Conservation (phyloP, 176 grass and related monocot genomes). For the Oryza glumipatula region DNA sequence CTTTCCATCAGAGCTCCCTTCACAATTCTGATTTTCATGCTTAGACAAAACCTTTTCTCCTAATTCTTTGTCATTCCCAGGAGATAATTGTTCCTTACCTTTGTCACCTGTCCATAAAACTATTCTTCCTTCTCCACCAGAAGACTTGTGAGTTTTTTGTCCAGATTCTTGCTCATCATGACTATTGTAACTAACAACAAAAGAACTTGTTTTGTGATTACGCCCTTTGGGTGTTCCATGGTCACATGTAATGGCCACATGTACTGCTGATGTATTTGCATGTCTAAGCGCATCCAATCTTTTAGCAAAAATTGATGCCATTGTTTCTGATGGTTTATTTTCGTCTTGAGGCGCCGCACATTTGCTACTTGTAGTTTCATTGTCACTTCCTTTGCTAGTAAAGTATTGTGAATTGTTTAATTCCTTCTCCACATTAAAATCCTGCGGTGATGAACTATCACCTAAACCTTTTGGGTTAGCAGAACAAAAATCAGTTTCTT, state of each 20-base stretch:
- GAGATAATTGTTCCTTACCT: slow-evolving; percentile 40
- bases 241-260: slow-evolving; percentile 38
- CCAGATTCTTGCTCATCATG: slow-evolving; percentile 30
- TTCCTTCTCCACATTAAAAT: slow-evolving; percentile 45
- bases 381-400: slow-evolving; percentile 44
- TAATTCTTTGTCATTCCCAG: slow-evolving; percentile 38
- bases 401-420: slow-evolving; percentile 30
- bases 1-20: slow-evolving; percentile 32
- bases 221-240: slow-evolving; percentile 25
- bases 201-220: slow-evolving; percentile 36
- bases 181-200: slow-evolving; percentile 35
- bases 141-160: slow-evolving; percentile 39
- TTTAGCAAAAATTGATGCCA: slow-evolving; percentile 83
- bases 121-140: slow-evolving; percentile 43
- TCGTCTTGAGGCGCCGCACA: slow-evolving; percentile 55
- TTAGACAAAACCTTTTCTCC: slow-evolving; percentile 29
- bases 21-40: slow-evolving; percentile 22
- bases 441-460: slow-evolving; percentile 33
- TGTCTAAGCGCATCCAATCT: slow-evolving; percentile 67
- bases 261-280: slow-evolving; percentile 57
- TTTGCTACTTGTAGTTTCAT: slow-evolving; percentile 60
- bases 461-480: slow-evolving; percentile 35
- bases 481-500: slow-evolving; percentile 45
- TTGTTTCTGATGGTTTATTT: slow-evolving; percentile 60
- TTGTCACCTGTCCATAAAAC: slow-evolving; percentile 46